These are phyloP conservation scores for Dalbergia cultrata DNA, from an alignment of 306 rosid genomes.

Conservation along the genomic window DNA sequence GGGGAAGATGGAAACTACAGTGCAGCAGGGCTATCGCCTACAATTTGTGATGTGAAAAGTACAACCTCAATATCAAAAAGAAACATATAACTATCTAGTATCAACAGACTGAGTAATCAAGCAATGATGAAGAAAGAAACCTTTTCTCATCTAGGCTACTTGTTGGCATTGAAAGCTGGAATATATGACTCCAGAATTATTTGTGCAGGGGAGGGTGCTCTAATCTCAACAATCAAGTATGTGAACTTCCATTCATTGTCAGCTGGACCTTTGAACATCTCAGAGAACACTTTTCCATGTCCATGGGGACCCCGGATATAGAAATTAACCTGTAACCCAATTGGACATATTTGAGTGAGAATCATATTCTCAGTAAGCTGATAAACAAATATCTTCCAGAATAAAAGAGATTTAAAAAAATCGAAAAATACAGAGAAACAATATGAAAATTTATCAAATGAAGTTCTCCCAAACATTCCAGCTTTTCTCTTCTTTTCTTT, in stretches of 20 bases:
- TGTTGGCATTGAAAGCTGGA: slow-evolving; percentile 61
- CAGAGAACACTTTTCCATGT: slow-evolving; percentile 81
- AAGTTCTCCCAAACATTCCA: background rate
- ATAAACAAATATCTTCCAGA: slow-evolving; percentile 33
- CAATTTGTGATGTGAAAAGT: slow-evolving; percentile 35
- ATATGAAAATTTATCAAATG: slow-evolving; percentile 5
- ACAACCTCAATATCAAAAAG: slow-evolving; percentile 23
- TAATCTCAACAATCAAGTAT: slow-evolving; percentile 85
- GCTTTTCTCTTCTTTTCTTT: slow-evolving; percentile 7
- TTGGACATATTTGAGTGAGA: slow-evolving; percentile 29
- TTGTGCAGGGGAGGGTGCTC: slow-evolving; percentile 79
- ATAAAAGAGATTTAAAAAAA: slow-evolving; percentile 12
- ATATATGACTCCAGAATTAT: slow-evolving; percentile 90
- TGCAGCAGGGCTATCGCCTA: slow-evolving; percentile 27
- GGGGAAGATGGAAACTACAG: background rate
- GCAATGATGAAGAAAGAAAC: slow-evolving; percentile 54
- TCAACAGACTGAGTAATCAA: slow-evolving; percentile 42
- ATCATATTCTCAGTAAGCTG: slow-evolving; percentile 19
- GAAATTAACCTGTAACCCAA: slow-evolving; percentile 78
- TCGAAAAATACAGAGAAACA: slow-evolving; percentile 4
- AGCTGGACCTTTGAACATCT: slow-evolving; percentile 81
- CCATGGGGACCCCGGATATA: slow-evolving; percentile 92
- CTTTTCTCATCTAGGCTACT: slow-evolving; percentile 42
- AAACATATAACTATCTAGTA: slow-evolving; percentile 47
- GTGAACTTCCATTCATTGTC: slow-evolving; percentile 89